phyloP scores from a whole-genome alignment of 768 basidiomycete genomes.

The Suillus americanus region DNA sequence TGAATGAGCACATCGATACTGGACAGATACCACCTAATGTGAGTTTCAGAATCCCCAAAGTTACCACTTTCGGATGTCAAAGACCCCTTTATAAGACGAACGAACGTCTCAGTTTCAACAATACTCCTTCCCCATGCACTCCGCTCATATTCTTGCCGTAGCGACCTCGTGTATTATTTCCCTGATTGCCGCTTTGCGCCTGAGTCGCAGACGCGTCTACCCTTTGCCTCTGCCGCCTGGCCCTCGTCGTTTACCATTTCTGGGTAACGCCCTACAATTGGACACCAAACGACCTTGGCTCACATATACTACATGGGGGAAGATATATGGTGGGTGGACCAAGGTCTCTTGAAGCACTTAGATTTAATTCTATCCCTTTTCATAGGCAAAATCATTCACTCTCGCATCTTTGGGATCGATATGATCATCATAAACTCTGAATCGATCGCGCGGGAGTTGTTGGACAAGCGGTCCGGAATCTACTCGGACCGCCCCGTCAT shows the following conservation, averaged over 20 bases:
- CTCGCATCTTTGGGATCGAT: slow-evolving; percentile 6
- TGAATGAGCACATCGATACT: not conserved
- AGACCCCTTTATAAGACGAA: not conserved
- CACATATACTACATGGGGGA: slow-evolving; percentile 5
- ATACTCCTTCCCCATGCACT: not conserved
- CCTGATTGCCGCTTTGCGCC: not conserved
- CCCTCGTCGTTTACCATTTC: slow-evolving; percentile 3
- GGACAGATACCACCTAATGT: not conserved
- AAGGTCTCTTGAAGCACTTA: not conserved
- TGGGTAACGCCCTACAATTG: slow-evolving; percentile 2
- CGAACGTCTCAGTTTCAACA: not conserved
- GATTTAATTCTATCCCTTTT: not conserved
- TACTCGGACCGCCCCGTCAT: slow-evolving; percentile 6
- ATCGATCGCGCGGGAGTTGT: slow-evolving; percentile 5
- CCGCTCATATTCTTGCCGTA: not conserved
- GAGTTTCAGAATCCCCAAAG: not conserved
- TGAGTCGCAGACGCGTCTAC: not conserved
- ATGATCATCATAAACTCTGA: slow-evolving; percentile 10
- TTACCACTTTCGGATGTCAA: not conserved
- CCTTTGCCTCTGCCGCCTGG: slow-evolving; percentile 7
- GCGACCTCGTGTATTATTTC: not conserved
- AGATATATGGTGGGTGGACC: not conserved
- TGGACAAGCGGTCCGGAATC: slow-evolving; percentile 4
- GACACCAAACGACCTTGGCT: slow-evolving; percentile 7
- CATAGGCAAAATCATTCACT: slow-evolving; percentile 4